Percentiles rank a stretch among this genome's conserved stretches.
phyloP scores from a whole-genome alignment of 208 protist genomes.

The Trypanosoma platydactyli region DNA sequence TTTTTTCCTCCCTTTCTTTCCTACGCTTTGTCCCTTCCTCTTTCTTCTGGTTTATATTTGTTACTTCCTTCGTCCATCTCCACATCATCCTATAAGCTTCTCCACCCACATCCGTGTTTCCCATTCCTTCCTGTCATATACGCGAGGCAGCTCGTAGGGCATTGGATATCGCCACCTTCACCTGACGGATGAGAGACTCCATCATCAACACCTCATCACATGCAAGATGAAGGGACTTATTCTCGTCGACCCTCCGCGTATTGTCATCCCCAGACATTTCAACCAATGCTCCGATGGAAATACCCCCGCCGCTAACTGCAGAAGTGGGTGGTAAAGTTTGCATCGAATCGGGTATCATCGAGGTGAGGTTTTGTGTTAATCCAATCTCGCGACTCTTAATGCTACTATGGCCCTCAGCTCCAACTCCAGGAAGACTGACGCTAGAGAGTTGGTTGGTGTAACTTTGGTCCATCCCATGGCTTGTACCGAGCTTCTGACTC shows the following conservation, averaged over 20 bases:
- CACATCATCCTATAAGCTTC: neutral
- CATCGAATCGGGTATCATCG: neutral
- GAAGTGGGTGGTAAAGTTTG: neutral
- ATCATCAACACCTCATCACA: constrained; percentile 52
- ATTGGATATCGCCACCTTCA: constrained; percentile 83
- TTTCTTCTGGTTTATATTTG: constrained; percentile 14
- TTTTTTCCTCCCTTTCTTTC: neutral
- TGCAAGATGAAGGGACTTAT: neutral
- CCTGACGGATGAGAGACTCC: constrained; percentile 64
- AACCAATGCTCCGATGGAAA: constrained; percentile 30
- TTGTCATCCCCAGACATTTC: constrained; percentile 4
- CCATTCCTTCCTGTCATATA: constrained; percentile 4
- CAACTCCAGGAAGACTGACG: constrained; percentile 1
- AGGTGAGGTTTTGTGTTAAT: neutral
- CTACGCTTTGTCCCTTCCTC: constrained; percentile 18
- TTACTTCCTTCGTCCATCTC: neutral
- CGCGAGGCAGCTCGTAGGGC: constrained; percentile 46
- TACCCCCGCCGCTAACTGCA: neutral
- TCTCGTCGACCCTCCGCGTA: constrained; percentile 1
- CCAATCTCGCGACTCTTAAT: neutral
- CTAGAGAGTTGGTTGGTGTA: constrained; percentile 25
- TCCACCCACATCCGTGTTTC: neutral
- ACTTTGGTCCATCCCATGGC: constrained; percentile 10
- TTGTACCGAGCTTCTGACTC: neutral
- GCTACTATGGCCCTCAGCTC: neutral